Percentiles rank a stretch among this genome's conserved stretches.
These are phyloP conservation scores for Neurospora tetrasperma DNA, from an alignment of 495 filamentous ascomycete species.

Conservation along the genomic window DNA sequence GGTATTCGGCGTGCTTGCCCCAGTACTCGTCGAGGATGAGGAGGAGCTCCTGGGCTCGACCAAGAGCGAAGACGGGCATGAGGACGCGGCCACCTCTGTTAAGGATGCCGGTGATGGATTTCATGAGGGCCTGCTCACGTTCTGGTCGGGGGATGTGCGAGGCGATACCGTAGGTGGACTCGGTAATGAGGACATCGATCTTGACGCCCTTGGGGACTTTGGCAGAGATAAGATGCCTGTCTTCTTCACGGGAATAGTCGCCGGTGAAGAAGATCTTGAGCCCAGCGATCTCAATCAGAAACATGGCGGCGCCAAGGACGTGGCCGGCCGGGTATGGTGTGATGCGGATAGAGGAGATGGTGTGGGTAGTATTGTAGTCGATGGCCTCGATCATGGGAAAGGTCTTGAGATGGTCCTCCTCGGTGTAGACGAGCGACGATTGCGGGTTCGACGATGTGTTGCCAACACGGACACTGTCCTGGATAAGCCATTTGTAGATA, in stretches of 20 bases:
- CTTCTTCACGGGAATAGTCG: conserved; percentile 89
- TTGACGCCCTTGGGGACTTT: conserved; percentile 74
- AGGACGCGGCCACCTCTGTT: conserved; percentile 85
- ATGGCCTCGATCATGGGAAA: conserved; percentile 93
- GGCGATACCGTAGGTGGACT: conserved; percentile 91
- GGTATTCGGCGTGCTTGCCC: conserved; percentile 73
- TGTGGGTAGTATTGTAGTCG: conserved; percentile 95
- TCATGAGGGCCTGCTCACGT: conserved; percentile 87
- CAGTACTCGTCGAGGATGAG: conserved; percentile 97
- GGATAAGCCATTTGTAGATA: conserved; percentile 99
- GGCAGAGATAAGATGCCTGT: conserved; percentile 88
- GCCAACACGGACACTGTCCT: conserved; percentile 85
- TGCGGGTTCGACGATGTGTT: conserved; percentile 65
- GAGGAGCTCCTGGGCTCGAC: conserved; percentile 84
- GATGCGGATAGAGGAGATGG: conserved; percentile 88
- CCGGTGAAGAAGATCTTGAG: conserved; percentile 95
- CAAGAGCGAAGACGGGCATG: conserved; percentile 92
- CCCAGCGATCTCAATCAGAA: conserved; percentile 89
- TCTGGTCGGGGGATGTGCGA: conserved; percentile 81
- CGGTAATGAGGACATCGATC: conserved; percentile 92
- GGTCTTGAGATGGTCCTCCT: conserved; percentile 85
- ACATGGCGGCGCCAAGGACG: conserved; percentile 98
- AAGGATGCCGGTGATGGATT: conserved; percentile 78
- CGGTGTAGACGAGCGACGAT: conserved; percentile 73
- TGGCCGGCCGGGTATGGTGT: conserved; percentile 95